phyloP scores from a whole-genome alignment of 345 rosid species.

The Hibiscus trionum region DNA sequence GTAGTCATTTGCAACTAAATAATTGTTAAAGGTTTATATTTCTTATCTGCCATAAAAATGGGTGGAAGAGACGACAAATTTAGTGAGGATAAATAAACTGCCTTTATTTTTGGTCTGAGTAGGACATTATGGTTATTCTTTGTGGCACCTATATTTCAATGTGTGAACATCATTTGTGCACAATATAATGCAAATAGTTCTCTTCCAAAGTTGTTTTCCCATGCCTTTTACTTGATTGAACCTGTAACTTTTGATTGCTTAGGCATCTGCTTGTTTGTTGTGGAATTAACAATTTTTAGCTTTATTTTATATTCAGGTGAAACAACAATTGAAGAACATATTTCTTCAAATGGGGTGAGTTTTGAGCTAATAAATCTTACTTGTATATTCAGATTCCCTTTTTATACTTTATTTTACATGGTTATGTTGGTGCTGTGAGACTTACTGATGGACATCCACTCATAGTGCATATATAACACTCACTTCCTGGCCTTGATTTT shows the following conservation, averaged over 20 bases:
- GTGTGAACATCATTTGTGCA: background rate
- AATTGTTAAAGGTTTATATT: background rate
- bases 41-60: background rate
- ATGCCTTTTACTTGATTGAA: background rate
- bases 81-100: background rate
- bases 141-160: background rate
- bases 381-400: background rate
- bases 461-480: background rate
- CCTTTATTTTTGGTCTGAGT: background rate
- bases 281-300: background rate
- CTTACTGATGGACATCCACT: background rate
- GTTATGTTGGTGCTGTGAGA: background rate
- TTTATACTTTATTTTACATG: background rate
- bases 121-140: background rate
- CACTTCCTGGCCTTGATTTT: background rate
- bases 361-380: background rate
- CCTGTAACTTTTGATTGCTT: background rate
- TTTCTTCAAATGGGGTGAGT: conserved; percentile 80
- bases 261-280: background rate
- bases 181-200: background rate
- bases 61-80: background rate
- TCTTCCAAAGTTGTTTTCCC: background rate
- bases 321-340: conserved; percentile 69
- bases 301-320: conserved; percentile 42
- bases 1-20: background rate